phyloP scores from a whole-genome alignment of 345 rosid species.

The Arabis alpina region DNA sequence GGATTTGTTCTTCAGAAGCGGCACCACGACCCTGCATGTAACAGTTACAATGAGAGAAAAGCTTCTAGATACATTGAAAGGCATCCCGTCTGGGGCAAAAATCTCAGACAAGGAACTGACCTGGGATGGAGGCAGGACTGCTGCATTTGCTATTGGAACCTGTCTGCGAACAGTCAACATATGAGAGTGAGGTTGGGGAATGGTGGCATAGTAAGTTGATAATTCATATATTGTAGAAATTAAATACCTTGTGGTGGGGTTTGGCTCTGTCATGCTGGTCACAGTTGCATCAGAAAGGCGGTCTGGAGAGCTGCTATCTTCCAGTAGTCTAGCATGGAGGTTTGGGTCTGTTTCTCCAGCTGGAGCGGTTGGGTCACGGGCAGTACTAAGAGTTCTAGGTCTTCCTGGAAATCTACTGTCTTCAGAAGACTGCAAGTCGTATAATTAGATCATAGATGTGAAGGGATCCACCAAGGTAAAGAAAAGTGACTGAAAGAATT shows the following conservation, averaged over 20 bases:
- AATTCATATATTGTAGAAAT: neutral
- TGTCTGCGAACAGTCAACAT: constrained; percentile 29
- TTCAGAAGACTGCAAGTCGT: constrained; percentile 57
- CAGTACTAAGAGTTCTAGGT: constrained; percentile 71
- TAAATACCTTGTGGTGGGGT: constrained; percentile 54
- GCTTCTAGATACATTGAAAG: neutral
- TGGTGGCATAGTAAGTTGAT: neutral
- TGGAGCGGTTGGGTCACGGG: constrained; percentile 48
- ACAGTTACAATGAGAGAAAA: constrained; percentile 3
- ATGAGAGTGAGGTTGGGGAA: constrained; percentile 3
- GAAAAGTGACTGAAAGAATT: neutral
- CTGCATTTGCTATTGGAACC: constrained; percentile 39
- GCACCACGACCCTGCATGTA: constrained; percentile 50
- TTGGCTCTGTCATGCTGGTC: constrained; percentile 44
- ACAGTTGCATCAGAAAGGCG: constrained; percentile 47
- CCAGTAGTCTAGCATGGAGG: constrained; percentile 83
- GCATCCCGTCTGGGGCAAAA: neutral
- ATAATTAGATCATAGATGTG: constrained; percentile 13
- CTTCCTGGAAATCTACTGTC: constrained; percentile 83
- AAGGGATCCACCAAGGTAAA: neutral
- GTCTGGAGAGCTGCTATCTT: constrained; percentile 52
- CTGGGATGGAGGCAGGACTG: constrained; percentile 48
- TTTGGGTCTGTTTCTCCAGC: constrained; percentile 64
- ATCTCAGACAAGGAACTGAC: constrained; percentile 40
- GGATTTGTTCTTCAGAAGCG: constrained; percentile 70